These are phyloP conservation scores for Candida tallmaniae DNA, from an alignment of 805 yeast species.

Conservation along the genomic window DNA sequence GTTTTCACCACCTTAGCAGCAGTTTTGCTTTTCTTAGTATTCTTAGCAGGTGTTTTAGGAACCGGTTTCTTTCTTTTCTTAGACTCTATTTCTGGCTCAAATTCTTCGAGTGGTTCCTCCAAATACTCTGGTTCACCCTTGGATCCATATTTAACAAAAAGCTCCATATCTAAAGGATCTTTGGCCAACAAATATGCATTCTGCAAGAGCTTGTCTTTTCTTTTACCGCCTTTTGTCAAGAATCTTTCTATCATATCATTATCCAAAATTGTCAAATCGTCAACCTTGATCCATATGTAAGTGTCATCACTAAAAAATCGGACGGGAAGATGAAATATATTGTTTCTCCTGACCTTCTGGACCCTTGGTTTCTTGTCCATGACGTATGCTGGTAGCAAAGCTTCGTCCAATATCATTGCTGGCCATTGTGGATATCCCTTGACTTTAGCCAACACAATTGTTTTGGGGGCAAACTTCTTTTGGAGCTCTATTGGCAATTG, in stretches of 20 bases:
- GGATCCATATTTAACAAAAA: slow-evolving; percentile 38
- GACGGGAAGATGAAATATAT: slow-evolving; percentile 41
- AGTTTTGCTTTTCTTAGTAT: slow-evolving; percentile 7
- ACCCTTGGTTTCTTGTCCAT: slow-evolving; percentile 46
- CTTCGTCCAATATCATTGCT: slow-evolving; percentile 66
- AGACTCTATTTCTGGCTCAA: slow-evolving; percentile 38
- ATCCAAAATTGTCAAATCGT: slow-evolving; percentile 47
- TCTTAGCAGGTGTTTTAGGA: slow-evolving; percentile 5
- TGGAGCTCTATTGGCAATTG: slow-evolving; percentile 1
- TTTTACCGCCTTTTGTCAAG: slow-evolving; percentile 22
- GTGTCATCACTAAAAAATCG: slow-evolving; percentile 71
- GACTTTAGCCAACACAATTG: slow-evolving; percentile 62
- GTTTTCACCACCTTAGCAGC: slow-evolving; percentile 1
- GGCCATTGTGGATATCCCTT: slow-evolving; percentile 94
- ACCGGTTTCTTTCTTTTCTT: slow-evolving; percentile 9
- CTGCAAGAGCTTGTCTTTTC: slow-evolving; percentile 42
- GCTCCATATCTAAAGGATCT: slow-evolving; percentile 39
- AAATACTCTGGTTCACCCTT: slow-evolving; percentile 34
- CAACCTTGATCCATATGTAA: slow-evolving; percentile 58
- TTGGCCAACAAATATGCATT: slow-evolving; percentile 53
- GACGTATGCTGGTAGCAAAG: slow-evolving; percentile 56
- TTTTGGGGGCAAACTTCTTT: slow-evolving; percentile 6
- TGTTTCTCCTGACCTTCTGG: slow-evolving; percentile 18
- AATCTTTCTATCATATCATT: slow-evolving; percentile 38
- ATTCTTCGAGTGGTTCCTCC: slow-evolving; percentile 45